These are phyloP conservation scores for Suillus ampliporus DNA, from an alignment of 768 basidiomycete species.

Conservation along the genomic window DNA sequence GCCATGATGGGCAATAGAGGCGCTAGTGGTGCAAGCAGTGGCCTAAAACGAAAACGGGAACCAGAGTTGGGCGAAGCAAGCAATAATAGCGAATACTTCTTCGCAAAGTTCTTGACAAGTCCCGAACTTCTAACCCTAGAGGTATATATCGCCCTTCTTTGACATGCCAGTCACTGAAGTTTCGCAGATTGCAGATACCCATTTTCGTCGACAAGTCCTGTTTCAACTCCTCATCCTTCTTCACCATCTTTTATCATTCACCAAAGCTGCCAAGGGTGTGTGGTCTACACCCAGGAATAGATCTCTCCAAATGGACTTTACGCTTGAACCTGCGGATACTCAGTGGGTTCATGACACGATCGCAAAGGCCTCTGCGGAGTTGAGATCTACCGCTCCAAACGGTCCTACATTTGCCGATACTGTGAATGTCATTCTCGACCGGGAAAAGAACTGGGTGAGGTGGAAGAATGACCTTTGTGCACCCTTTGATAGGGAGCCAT, in stretches of 20 bases:
- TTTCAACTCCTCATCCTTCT: constrained; percentile 85
- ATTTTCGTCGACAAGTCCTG: constrained; percentile 92
- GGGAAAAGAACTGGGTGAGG: constrained; percentile 89
- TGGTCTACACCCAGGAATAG: constrained; percentile 73
- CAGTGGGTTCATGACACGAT: constrained; percentile 81
- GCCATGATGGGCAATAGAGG: constrained; percentile 83
- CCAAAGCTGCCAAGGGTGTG: constrained; percentile 63
- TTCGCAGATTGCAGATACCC: constrained; percentile 81
- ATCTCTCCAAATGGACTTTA: constrained; percentile 85
- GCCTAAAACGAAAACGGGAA: constrained; percentile 72
- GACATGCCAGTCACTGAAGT: constrained; percentile 15
- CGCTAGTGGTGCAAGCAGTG: constrained; percentile 40
- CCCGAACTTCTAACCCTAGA: constrained; percentile 88
- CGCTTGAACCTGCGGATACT: constrained; percentile 65
- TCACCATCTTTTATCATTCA: constrained; percentile 76
- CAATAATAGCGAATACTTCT: constrained; percentile 76
- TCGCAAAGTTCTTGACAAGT: constrained; percentile 91
- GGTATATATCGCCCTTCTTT: constrained; percentile 47
- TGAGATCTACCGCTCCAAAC: constrained; percentile 78
- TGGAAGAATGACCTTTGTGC: constrained; percentile 88
- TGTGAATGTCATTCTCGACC: constrained; percentile 69
- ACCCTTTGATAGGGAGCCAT: constrained; percentile 78
- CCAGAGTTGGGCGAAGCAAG: constrained; percentile 57
- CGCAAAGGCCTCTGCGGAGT: constrained; percentile 55
- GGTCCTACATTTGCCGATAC: constrained; percentile 81